Conservation (phyloP, 495 filamentous ascomycete genomes). For the Entonaema liquescens region DNA sequence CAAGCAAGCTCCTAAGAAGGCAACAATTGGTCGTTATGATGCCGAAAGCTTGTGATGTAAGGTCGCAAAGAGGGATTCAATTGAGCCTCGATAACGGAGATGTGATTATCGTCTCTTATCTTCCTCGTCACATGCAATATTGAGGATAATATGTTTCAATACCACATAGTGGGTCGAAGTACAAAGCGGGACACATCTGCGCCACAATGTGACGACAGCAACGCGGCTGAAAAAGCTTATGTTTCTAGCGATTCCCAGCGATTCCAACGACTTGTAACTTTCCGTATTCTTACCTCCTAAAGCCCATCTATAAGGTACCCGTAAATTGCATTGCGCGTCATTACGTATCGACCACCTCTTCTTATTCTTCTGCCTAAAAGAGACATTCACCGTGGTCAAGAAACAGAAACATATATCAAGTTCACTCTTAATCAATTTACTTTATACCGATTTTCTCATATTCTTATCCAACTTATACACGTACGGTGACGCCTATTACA, state of each 20-base stretch:
- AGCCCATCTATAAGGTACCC: slow-evolving; percentile 28
- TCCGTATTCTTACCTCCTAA: slow-evolving; percentile 13
- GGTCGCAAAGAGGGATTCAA: not conserved
- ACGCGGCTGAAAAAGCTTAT: slow-evolving; percentile 23
- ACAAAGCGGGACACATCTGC: slow-evolving; percentile 8
- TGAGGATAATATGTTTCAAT: not conserved
- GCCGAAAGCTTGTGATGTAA: not conserved
- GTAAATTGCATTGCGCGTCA: slow-evolving; percentile 15
- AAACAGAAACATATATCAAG: slow-evolving; percentile 7
- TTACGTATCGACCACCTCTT: not conserved
- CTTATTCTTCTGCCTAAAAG: not conserved
- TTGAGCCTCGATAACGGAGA: slow-evolving; percentile 6
- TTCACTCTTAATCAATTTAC: not conserved
- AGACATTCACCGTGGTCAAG: not conserved
- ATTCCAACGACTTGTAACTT: slow-evolving; percentile 10
- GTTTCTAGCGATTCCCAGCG: slow-evolving; percentile 8
- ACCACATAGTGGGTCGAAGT: not conserved
- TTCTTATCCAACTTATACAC: slow-evolving; percentile 10
- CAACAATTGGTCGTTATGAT: not conserved
- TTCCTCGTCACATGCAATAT: not conserved
- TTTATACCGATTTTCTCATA: slow-evolving; percentile 14
- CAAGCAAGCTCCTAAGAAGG: not conserved
- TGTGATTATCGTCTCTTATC: not conserved
- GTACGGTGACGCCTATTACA: slow-evolving; percentile 13
- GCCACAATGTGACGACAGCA: slow-evolving; percentile 40